Conservation (phyloP, 1,139 yeast genomes). For the Dujonia santamariae region DNA sequence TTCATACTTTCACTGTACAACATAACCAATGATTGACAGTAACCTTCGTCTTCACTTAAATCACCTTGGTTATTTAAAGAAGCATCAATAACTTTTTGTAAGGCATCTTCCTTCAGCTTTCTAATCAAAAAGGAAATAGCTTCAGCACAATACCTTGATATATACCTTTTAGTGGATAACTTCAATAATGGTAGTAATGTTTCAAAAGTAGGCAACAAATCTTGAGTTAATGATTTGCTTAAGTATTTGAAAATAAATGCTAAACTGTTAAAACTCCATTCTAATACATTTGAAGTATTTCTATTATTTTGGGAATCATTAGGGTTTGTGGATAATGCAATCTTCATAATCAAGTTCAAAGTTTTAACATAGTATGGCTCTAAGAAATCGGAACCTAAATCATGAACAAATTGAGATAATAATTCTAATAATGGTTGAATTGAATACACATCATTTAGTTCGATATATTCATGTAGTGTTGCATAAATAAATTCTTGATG, state of each 20-base stretch:
- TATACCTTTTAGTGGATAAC: constrained; percentile 52
- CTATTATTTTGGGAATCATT: constrained; percentile 41
- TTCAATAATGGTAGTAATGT: constrained; percentile 63
- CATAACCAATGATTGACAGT: constrained; percentile 54
- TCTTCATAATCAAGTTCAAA: constrained; percentile 46
- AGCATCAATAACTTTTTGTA: constrained; percentile 46
- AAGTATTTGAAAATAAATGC: constrained; percentile 90
- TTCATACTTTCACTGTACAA: constrained; percentile 74
- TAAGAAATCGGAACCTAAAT: constrained; percentile 88
- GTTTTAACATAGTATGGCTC: constrained; percentile 54
- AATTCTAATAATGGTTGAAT: constrained; percentile 81
- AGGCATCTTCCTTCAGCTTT: constrained; percentile 53
- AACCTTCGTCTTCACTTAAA: constrained; percentile 33
- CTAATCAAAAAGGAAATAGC: constrained; percentile 81
- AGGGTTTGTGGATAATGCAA: constrained; percentile 49
- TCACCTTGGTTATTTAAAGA: constrained; percentile 48
- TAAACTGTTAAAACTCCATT: constrained; percentile 79
- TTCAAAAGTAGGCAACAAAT: constrained; percentile 66
- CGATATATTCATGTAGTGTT: constrained; percentile 47
- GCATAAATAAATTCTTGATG: constrained; percentile 65
- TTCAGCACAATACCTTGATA: constrained; percentile 85
- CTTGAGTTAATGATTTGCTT: constrained; percentile 57
- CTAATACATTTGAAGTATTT: constrained; percentile 65
- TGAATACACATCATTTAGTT: constrained; percentile 62
- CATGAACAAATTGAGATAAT: constrained; percentile 84